Evolutionary conservation across 2,329 filamentous ascomycete species (phyloP).

Genomic region (Rutstroemia sp.): DNA sequence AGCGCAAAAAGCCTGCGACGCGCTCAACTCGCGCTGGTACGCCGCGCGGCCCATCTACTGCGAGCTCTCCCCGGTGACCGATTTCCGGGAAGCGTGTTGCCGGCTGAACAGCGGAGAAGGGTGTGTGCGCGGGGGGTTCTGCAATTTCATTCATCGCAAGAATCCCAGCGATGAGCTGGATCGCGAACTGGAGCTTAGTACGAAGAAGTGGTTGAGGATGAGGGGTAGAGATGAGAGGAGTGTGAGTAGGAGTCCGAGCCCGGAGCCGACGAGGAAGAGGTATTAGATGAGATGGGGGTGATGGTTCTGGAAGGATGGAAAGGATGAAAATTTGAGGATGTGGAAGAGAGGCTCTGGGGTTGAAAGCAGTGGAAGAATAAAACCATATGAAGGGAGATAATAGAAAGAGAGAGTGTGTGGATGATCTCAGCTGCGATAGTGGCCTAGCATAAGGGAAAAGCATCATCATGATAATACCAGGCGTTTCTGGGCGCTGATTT

Average conservation of each 20-base stretch:
- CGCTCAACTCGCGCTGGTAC: slow-evolving; percentile 93
- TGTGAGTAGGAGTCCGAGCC: slow-evolving; percentile 73
- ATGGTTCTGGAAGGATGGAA: neutral
- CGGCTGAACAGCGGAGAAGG: slow-evolving; percentile 90
- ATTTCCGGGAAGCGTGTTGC: slow-evolving; percentile 97
- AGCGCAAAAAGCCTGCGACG: slow-evolving; percentile 88
- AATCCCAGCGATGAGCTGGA: slow-evolving; percentile 87
- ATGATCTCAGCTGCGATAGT: no score
- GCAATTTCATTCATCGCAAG: slow-evolving; percentile 99
- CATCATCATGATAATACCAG: no score
- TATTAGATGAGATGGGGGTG: slow-evolving; percentile 36
- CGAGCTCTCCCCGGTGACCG: slow-evolving; percentile 92
- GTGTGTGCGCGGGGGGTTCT: slow-evolving; percentile 92
- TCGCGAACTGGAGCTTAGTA: slow-evolving; percentile 74
- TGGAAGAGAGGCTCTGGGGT: neutral
- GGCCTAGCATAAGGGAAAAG: no score
- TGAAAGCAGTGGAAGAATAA: no score
- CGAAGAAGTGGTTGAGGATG: slow-evolving; percentile 92
- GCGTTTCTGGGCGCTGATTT: no score
- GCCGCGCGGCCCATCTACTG: slow-evolving; percentile 96
- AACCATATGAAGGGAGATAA: no score
- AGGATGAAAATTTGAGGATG: neutral
- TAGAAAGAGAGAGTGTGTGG: no score
- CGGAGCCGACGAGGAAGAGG: slow-evolving; percentile 71
- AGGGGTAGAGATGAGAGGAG: slow-evolving; percentile 80